Conservation (phyloP, 352 stramenopile genomes). For the Phytophthora cryptogea region DNA sequence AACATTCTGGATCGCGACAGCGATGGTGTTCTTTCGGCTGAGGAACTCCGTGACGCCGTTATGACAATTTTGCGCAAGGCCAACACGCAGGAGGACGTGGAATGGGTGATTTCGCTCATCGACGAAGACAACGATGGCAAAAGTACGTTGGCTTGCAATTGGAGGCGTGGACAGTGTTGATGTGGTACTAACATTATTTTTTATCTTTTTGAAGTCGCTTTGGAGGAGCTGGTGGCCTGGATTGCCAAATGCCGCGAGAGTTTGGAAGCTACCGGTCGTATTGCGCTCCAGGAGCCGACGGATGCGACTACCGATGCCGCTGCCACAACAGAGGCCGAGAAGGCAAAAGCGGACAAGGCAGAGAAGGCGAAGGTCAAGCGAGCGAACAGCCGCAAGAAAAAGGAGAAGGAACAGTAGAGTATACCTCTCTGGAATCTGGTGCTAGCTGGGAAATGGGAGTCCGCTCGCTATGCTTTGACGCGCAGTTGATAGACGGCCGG, state of each 20-base stretch:
- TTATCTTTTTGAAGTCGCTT: constrained; percentile 71
- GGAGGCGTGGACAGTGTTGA: constrained; percentile 1
- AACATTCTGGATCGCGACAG: constrained; percentile 98
- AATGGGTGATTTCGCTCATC: constrained; percentile 94
- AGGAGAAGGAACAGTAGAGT: constrained; percentile 41
- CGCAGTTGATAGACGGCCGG: constrained; percentile 2
- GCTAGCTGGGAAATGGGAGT: constrained; percentile 19
- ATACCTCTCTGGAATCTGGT: constrained; percentile 10
- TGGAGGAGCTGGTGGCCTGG: constrained; percentile 93
- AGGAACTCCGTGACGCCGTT: constrained; percentile 96
- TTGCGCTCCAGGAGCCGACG: constrained; percentile 54
- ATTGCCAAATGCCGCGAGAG: constrained; percentile 87
- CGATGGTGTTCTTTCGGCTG: constrained; percentile 94
- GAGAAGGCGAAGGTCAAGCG: constrained; percentile 69
- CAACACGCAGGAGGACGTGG: constrained; percentile 95
- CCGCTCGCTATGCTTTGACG: not conserved
- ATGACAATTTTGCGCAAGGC: constrained; percentile 94
- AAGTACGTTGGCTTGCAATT: constrained; percentile 53
- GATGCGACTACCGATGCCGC: constrained; percentile 30
- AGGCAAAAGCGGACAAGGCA: constrained; percentile 33
- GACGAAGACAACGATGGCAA: constrained; percentile 91
- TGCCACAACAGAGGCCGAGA: constrained; percentile 35
- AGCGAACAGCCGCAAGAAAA: constrained; percentile 73
- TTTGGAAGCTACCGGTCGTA: constrained; percentile 84
- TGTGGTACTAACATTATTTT: constrained; percentile 22